Evolutionary conservation across 306 rosid genomes (phyloP).

Genomic region (Rosa chinensis): DNA sequence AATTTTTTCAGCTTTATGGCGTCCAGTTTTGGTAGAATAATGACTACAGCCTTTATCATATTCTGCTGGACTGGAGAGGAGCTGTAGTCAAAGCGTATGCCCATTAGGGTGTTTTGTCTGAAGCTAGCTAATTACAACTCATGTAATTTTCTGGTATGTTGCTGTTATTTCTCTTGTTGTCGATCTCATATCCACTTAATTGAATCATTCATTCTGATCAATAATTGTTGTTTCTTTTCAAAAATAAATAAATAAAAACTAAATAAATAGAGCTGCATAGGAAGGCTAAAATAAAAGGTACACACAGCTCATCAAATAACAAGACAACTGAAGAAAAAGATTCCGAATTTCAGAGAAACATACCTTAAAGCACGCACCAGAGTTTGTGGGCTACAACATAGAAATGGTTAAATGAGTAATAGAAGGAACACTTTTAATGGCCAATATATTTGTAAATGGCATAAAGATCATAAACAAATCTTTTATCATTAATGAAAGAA

Average conservation of each 20-base stretch:
- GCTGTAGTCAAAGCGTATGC: not conserved
- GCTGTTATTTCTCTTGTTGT: not conserved
- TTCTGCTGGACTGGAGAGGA: not conserved
- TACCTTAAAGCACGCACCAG: constrained; percentile 94
- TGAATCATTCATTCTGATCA: not conserved
- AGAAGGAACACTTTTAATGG: not conserved
- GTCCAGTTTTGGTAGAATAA: not conserved
- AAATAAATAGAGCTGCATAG: too few relatives aligned
- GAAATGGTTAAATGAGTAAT: constrained; percentile 18
- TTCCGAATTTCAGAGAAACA: constrained; percentile 21
- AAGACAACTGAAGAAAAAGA: constrained; percentile 27
- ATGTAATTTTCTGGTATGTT: not conserved
- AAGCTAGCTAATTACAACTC: not conserved
- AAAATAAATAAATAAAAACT: too few relatives aligned
- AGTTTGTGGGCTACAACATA: constrained; percentile 84
- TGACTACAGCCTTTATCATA: not conserved
- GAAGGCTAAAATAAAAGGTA: too few relatives aligned
- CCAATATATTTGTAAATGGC: not conserved
- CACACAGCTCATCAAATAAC: too few relatives aligned
- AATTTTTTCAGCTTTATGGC: not conserved
- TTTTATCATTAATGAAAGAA: not conserved
- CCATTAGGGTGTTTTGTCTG: not conserved
- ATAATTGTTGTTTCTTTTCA: too few relatives aligned
- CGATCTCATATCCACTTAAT: not conserved
- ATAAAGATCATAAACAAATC: not conserved